phyloP scores from a whole-genome alignment of 2,329 filamentous ascomycete genomes.

The Fusarium zealandicum region DNA sequence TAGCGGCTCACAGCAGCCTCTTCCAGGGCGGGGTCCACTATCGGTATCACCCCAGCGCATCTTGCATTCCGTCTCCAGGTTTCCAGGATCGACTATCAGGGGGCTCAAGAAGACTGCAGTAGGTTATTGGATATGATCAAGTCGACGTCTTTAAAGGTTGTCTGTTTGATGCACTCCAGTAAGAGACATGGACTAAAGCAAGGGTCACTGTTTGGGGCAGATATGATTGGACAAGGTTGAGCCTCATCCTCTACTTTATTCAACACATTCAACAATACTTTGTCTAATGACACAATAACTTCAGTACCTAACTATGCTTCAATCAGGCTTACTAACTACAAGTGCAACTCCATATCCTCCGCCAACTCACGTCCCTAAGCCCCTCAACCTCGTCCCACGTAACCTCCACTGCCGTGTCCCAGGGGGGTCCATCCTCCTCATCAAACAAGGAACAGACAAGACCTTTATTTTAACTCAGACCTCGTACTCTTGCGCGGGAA shows the following conservation, averaged over 20 bases:
- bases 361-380: slow-evolving; percentile 1
- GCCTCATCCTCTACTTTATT: not conserved
- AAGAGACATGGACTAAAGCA: not conserved
- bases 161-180: not conserved
- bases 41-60: slow-evolving; percentile 31
- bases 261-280: not conserved
- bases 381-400: slow-evolving; percentile 35
- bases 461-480: not conserved
- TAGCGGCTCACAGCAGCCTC: slow-evolving; percentile 17
- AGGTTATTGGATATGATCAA: not conserved
- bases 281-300: not conserved
- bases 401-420: slow-evolving; percentile 32
- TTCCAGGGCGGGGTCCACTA: slow-evolving; percentile 14
- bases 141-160: not conserved
- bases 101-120: no score
- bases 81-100: no score
- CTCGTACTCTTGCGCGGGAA: slow-evolving; percentile 13
- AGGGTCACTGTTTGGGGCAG: not conserved
- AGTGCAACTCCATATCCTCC: not conserved
- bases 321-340: not conserved
- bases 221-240: not conserved
- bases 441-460: not conserved
- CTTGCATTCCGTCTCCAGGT: slow-evolving; percentile 9
- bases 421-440: slow-evolving; percentile 4
- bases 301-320: not conserved